A percentile compares a stretch with the other conserved stretches of the same genome.
Conservation (phyloP, 1,139 yeast genomes). For the Diutina neorugosa region DNA sequence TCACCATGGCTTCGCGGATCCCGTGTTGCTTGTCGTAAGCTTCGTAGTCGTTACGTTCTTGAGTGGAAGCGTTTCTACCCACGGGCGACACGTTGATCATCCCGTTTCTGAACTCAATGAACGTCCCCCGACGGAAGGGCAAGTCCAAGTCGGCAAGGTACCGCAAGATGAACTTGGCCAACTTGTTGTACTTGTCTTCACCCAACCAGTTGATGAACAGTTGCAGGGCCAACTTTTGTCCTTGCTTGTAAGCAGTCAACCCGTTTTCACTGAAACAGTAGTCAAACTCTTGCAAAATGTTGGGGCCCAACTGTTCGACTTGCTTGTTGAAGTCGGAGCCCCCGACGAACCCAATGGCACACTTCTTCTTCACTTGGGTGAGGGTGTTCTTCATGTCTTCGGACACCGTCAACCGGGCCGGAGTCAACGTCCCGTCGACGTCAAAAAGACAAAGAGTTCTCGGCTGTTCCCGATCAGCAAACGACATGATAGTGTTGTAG, state of each 20-base stretch:
- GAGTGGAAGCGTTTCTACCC: conserved; percentile 94
- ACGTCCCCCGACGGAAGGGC: conserved; percentile 95
- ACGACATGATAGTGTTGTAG: conserved; percentile 26
- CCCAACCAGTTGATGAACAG: conserved; percentile 94
- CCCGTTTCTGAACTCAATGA: conserved; percentile 97
- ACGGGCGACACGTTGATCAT: conserved; percentile 97
- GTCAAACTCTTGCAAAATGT: conserved; percentile 72
- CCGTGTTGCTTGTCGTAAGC: conserved; percentile 66
- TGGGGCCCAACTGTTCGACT: conserved; percentile 85
- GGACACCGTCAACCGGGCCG: conserved; percentile 79
- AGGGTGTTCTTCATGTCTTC: conserved; percentile 70
- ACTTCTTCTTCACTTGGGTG: conserved; percentile 71
- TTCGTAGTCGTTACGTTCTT: conserved; percentile 89
- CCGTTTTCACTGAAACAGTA: conserved; percentile 97
- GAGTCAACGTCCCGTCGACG: conserved; percentile 97
- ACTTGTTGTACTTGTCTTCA: conserved; percentile 82
- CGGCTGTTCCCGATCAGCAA: conserved; percentile 41
- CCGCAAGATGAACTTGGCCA: conserved; percentile 72
- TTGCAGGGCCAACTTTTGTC: conserved; percentile 80
- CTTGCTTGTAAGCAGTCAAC: conserved; percentile 88
- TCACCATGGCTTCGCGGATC: conserved; percentile 72
- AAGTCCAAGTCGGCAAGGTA: conserved; percentile 79
- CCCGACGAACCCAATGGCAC: conserved; percentile 94
- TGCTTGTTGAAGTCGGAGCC: conserved; percentile 94
- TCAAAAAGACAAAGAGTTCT: conserved; percentile 75